phyloP scores from a whole-genome alignment of 305 asterid genomes.

The Fraxinus albicans region DNA sequence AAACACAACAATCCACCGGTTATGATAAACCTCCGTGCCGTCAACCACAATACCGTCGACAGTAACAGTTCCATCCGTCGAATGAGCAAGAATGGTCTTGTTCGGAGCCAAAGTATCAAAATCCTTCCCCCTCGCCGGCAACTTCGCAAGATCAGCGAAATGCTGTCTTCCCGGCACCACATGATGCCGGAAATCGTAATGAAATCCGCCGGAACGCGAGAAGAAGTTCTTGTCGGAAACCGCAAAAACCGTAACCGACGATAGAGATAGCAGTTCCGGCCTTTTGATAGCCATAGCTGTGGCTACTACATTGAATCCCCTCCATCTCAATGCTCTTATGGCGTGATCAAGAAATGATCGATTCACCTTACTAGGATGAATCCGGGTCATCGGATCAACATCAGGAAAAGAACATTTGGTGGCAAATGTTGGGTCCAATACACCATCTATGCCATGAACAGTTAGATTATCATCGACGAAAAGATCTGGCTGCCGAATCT shows the following conservation, averaged over 20 bases:
- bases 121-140: slow-evolving; percentile 21
- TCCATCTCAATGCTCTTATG: slow-evolving; percentile 44
- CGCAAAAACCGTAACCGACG: slow-evolving; percentile 55
- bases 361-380: slow-evolving; percentile 26
- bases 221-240: slow-evolving; percentile 58
- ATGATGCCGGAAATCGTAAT: slow-evolving; percentile 61
- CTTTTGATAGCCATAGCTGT: slow-evolving; percentile 48
- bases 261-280: slow-evolving; percentile 45
- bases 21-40: slow-evolving; percentile 52
- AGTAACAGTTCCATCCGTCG: slow-evolving; percentile 40
- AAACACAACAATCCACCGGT: slow-evolving; percentile 63
- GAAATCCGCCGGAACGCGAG: slow-evolving; percentile 43
- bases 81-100: slow-evolving; percentile 36
- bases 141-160: slow-evolving; percentile 26
- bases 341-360: slow-evolving; percentile 56
- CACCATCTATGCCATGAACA: slow-evolving; percentile 70
- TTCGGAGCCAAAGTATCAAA: slow-evolving; percentile 53
- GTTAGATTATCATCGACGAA: slow-evolving; percentile 52
- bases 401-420: slow-evolving; percentile 36
- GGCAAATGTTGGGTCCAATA: slow-evolving; percentile 51
- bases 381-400: slow-evolving; percentile 24
- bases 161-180: slow-evolving; percentile 48
- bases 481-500: slow-evolving; percentile 61
- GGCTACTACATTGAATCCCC: slow-evolving; percentile 59
- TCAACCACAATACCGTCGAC: slow-evolving; percentile 49